Evolutionary conservation across 768 basidiomycete genomes (phyloP).

Genomic region (Cantharellus cinnabarinus): DNA sequence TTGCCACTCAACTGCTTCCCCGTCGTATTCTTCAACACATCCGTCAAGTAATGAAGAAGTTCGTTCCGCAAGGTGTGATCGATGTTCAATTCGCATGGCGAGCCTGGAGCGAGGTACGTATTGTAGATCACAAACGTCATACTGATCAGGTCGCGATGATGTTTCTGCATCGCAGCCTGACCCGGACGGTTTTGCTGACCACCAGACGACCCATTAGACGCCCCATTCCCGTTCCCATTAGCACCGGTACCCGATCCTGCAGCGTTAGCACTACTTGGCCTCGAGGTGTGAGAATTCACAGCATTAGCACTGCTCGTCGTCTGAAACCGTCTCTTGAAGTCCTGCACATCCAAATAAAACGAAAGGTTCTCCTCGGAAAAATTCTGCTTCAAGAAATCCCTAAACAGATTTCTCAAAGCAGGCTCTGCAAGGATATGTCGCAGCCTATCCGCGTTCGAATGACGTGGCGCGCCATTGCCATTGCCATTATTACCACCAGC

Average conservation of each 20-base stretch:
- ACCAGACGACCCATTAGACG: constrained; percentile 18
- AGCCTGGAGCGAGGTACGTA: constrained; percentile 88
- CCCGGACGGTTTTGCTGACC: constrained; percentile 31
- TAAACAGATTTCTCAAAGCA: constrained; percentile 69
- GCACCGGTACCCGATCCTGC: background rate
- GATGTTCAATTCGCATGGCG: constrained; percentile 92
- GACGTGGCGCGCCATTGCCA: constrained; percentile 26
- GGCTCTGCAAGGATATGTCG: constrained; percentile 88
- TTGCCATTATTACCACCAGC: constrained; percentile 17
- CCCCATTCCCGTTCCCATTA: too few relatives aligned
- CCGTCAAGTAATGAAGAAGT: constrained; percentile 79
- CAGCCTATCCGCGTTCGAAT: constrained; percentile 82
- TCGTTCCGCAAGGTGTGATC: constrained; percentile 93
- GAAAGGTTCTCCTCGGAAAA: constrained; percentile 97
- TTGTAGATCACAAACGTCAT: constrained; percentile 88
- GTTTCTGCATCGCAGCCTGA: constrained; percentile 71
- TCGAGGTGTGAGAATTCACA: constrained; percentile 11
- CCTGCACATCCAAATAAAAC: constrained; percentile 94
- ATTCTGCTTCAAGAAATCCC: constrained; percentile 82
- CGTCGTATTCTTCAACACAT: constrained; percentile 54
- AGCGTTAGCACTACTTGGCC: constrained; percentile 13
- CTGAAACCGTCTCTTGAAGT: constrained; percentile 89
- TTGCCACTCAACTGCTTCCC: constrained; percentile 63
- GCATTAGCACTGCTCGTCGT: constrained; percentile 79
- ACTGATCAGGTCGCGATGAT: constrained; percentile 86